Conservation (phyloP, 2,329 filamentous ascomycete species). For the Xylariaceae sp. region DNA sequence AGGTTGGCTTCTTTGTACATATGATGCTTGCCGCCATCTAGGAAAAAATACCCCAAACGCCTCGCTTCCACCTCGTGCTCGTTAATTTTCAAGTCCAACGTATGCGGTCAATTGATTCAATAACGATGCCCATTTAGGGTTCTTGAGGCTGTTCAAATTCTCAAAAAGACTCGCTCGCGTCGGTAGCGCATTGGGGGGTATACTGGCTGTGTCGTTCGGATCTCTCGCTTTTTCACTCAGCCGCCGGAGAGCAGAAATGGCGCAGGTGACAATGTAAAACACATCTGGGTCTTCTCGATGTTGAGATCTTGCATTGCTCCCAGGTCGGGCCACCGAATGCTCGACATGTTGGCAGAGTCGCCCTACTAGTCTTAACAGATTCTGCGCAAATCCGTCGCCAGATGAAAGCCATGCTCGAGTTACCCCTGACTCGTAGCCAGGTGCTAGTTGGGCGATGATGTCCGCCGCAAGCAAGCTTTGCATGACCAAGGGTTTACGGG, state of each 20-base stretch:
- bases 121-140: conserved; percentile 66
- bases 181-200: conserved; percentile 68
- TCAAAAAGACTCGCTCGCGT: conserved; percentile 70
- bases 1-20: conserved; percentile 31
- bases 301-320: conserved; percentile 40
- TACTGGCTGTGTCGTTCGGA: conserved; percentile 56
- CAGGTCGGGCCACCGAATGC: conserved; percentile 48
- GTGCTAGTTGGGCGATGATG: conserved; percentile 78
- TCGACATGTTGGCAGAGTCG: conserved; percentile 71
- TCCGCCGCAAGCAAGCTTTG: conserved; percentile 91
- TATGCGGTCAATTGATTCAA: conserved; percentile 72
- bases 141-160: conserved; percentile 66
- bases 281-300: conserved; percentile 57
- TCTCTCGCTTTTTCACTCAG: conserved; percentile 71
- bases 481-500: conserved; percentile 86
- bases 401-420: conserved; percentile 83
- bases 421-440: conserved; percentile 72
- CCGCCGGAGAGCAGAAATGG: conserved; percentile 70
- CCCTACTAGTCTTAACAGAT: conserved; percentile 76
- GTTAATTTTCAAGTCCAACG: conserved; percentile 48
- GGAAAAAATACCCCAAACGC: conserved; percentile 29
- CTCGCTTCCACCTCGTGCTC: conserved; percentile 30
- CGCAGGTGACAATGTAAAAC: conserved; percentile 70
- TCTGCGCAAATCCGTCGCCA: conserved; percentile 82
- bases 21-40: conserved; percentile 26